Conservation (phyloP, 768 basidiomycete species). For the Tricholoma sp. region DNA sequence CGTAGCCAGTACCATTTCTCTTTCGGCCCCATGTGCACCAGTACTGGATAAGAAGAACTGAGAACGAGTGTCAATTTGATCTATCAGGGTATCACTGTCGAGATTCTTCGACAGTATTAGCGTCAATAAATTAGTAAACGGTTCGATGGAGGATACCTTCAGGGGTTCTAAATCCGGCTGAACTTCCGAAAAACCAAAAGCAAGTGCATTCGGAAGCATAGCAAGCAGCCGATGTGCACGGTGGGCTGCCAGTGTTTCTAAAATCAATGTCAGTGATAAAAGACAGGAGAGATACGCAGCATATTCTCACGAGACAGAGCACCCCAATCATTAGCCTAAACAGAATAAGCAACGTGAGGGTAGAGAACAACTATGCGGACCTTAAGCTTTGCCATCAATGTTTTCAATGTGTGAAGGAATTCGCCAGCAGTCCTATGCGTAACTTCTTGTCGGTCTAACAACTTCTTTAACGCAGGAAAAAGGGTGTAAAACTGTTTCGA, state of each 20-base stretch:
- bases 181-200: constrained; percentile 40
- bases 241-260: constrained; percentile 46
- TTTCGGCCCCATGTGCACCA: constrained; percentile 6
- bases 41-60: constrained; percentile 26
- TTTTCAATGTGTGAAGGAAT: constrained; percentile 55
- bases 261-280: neutral
- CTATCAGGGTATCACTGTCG: constrained; percentile 41
- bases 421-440: constrained; percentile 49
- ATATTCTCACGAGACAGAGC: constrained; percentile 49
- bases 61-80: constrained; percentile 29
- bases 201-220: constrained; percentile 43
- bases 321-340: constrained; percentile 61
- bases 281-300: neutral
- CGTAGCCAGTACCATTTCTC: constrained; percentile 19
- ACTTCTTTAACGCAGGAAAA: constrained; percentile 42
- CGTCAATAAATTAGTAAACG: neutral
- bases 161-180: constrained; percentile 43
- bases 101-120: constrained; percentile 35
- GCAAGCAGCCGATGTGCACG: constrained; percentile 37
- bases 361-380: constrained; percentile 20
- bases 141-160: constrained; percentile 31
- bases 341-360: neutral
- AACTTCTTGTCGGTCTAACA: constrained; percentile 41
- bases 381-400: constrained; percentile 65
- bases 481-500: constrained; percentile 54